phyloP scores from a whole-genome alignment of 1,284 basidiomycete genomes.

The Tylopilus sp. region DNA sequence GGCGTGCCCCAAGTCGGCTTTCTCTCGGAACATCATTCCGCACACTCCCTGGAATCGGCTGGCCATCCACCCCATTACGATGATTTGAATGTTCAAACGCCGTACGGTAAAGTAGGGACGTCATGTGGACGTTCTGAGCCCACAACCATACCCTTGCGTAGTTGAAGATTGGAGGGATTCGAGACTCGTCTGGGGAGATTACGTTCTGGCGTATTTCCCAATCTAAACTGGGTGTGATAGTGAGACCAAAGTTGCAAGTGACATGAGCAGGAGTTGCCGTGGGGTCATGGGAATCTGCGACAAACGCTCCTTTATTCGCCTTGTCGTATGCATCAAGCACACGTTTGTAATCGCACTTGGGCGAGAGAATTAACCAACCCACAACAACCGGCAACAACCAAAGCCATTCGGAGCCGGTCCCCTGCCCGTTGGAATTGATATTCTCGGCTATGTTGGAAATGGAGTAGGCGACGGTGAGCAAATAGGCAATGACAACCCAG shows the following conservation, averaged over 20 bases:
- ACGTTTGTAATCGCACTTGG: conserved; percentile 50
- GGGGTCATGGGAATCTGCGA: conserved; percentile 5
- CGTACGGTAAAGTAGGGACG: conserved; percentile 32
- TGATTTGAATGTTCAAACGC: conserved; percentile 23
- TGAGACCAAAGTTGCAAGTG: conserved; percentile 29
- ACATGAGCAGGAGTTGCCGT: conserved; percentile 7
- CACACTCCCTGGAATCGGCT: neutral
- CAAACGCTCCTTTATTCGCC: conserved; percentile 40
- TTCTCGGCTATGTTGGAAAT: conserved; percentile 41
- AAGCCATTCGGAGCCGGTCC: conserved; percentile 51
- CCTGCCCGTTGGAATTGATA: conserved; percentile 48
- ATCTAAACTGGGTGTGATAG: conserved; percentile 23
- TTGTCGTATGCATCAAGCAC: conserved; percentile 43
- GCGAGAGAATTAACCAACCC: conserved; percentile 53
- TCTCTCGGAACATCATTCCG: conserved; percentile 1
- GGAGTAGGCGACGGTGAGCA: conserved; percentile 53
- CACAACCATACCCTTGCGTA: conserved; percentile 42
- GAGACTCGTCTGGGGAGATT: conserved; percentile 32
- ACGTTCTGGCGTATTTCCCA: conserved; percentile 15
- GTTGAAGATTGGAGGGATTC: conserved; percentile 44
- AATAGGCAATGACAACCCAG: conserved; percentile 56
- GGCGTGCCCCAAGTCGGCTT: conserved; percentile 37
- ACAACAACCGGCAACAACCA: conserved; percentile 57
- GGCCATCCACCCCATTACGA: conserved; percentile 12
- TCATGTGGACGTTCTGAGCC: conserved; percentile 32